Evolutionary conservation across 164 flowering plant genomes (phyloP), one percentile per base, ranked within the genome.

Genomic region (Aristolochia californica): DNA sequence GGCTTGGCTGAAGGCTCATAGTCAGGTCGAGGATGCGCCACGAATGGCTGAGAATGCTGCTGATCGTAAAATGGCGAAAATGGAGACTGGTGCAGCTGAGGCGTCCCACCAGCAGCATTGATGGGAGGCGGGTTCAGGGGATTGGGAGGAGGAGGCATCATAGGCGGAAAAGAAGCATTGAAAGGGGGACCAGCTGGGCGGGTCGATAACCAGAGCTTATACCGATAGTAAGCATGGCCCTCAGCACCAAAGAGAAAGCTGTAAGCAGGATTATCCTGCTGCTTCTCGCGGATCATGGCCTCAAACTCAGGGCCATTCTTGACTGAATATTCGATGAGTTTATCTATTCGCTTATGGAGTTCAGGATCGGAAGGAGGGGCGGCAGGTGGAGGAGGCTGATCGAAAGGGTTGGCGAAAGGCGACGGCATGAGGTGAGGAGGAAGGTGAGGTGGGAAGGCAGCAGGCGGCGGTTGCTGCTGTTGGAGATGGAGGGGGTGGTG

Each of bases 231-330:
- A 56, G 63, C 70, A 72, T 85, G 84, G 40, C 99, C 99, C 53
- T 93, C 99, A 11, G 85, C 96, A 34, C 99, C 99, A 75, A 93
- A 89, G 44, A 89, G 83, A 62, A 93, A 93, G 63, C 80, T 64
- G 52, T 93, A 93, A 27, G 73, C 96, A 56, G 99, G 99, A 73
- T 89, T 89, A 34, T 85, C 95, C 59, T 78, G 80, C 72, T 93
- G 90, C 62, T 86, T 89, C 65, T 87, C 96, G 48, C 99, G 87
- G 40, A 93, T 83, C 96, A 89, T 86, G 47, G 84, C 87, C 72
- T 93, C 99, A 69, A 93, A 93, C 63, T 89, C 95, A 26, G 96
- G 99, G 38, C 99, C 99, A 66, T 87, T 84, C 80, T 85, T 89
- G 22, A 79, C 78, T 54, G 86, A 63, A 76, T 93, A 93, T 68